phyloP scores from a whole-genome alignment of 768 basidiomycete species.

The Hygrophorus pudorinus region DNA sequence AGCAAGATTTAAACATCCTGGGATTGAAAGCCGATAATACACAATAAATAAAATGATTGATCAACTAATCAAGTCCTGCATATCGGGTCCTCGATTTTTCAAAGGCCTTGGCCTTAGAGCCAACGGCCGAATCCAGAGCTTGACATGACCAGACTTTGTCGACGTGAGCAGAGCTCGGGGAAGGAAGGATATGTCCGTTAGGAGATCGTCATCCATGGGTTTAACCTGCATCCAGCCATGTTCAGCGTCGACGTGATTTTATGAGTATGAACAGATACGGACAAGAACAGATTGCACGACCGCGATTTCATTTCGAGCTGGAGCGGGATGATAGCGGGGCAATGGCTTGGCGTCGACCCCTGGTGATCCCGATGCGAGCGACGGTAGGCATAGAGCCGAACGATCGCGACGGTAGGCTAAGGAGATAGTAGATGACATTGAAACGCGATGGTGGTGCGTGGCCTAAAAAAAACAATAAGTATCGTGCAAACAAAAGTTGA shows the following conservation, averaged over 20 bases:
- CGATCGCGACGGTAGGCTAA: constrained; percentile 57
- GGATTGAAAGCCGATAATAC: no score
- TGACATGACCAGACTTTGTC: constrained; percentile 69
- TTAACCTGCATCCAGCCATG: constrained; percentile 48
- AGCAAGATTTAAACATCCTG: no score
- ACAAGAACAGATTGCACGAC: constrained; percentile 87
- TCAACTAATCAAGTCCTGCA: not conserved
- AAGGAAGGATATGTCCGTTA: constrained; percentile 69
- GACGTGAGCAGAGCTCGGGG: constrained; percentile 69
- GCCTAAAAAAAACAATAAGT: constrained; percentile 21
- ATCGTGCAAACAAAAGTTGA: not conserved
- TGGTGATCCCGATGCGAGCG: constrained; percentile 19
- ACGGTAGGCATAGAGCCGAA: constrained; percentile 47
- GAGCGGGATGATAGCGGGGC: constrained; percentile 74
- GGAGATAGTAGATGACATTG: constrained; percentile 72
- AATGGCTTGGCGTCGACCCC: constrained; percentile 30
- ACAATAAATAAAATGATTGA: not conserved
- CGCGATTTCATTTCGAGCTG: constrained; percentile 83
- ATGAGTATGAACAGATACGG: constrained; percentile 16
- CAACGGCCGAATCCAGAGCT: constrained; percentile 77
- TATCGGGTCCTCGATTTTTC: constrained; percentile 11
- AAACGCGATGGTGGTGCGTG: constrained; percentile 62
- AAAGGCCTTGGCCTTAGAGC: constrained; percentile 29
- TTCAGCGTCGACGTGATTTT: not conserved
- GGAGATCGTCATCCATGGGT: constrained; percentile 68